Base-by-base conservation (phyloP, 2,329 filamentous ascomycete genomes). In the Pseudocercospora eumusae region DNA sequence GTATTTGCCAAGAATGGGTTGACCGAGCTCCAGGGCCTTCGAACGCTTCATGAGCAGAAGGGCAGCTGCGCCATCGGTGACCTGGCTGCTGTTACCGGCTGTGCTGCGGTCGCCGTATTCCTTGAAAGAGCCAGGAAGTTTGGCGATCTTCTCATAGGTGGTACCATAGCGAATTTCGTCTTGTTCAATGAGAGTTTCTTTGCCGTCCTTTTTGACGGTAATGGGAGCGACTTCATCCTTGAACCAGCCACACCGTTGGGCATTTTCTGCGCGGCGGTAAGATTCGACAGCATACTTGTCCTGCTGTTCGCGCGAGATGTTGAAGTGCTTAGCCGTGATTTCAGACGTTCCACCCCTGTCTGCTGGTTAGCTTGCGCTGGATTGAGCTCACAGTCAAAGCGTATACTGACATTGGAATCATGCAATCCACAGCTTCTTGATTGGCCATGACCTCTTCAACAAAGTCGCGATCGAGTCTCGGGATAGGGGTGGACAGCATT, bases 401-500 rank as follows among this genome's bases (percentile, higher is more conserved):
- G 10, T n/a, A 33, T 63, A 92, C 78, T 0, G 92, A 92, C 93
- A 97, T 97, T 68, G 88, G 86, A 91, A 96, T 95, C 74, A 96
- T 86, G 75, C 92, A 96, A 75, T 96, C 92, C 40, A 83, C 79
- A 3, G 90, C 90, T 66, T 96, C 88, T 70, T 88, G 82, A n/a
- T 84, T 83, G 1, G 87, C 83, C 69, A 80, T 84, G 64, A 96
- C 79, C 57, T 84, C 87, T 0, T 89, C 88, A 89, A 61, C 92
- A 96, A 28, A 91, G 76, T 66, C 91, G 84, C 0, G 86, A 86
- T 0, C 92, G 91, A 59, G 96, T 92, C 33, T 86, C 57, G 87
- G 91, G 77, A 96, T 96, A 79, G 96, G 96, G 66, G 88, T 81
- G 65, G 91, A 96, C 91, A 97, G 96, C 79, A 88, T 92, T 83